Evolutionary conservation across 495 filamentous ascomycete species (phyloP).

Genomic region (Aspergillus avenaceus): DNA sequence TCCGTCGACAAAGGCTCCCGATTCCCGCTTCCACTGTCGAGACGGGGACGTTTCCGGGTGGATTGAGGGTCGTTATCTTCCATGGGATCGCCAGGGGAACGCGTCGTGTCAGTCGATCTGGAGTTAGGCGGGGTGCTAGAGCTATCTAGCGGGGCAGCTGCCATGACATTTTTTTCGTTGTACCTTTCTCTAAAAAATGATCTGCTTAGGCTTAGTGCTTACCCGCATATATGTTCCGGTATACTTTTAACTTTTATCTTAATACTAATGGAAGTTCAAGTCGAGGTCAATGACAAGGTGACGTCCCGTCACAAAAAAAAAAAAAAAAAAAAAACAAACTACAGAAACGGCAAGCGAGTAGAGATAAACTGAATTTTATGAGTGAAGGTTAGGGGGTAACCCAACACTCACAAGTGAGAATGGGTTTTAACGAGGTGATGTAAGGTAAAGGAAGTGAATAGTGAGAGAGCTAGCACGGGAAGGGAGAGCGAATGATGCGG

Average conservation of each 20-base stretch:
- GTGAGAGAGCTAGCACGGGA: not conserved
- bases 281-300: too few relatives aligned
- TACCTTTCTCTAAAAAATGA: too few relatives aligned
- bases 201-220: too few relatives aligned
- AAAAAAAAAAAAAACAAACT: too few relatives aligned
- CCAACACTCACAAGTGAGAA: not conserved
- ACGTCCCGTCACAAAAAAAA: too few relatives aligned
- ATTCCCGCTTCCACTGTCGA: slow-evolving; percentile 51
- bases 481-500: slow-evolving; percentile 3
- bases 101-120: slow-evolving; percentile 29
- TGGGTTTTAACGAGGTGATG: not conserved
- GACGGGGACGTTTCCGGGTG: slow-evolving; percentile 59
- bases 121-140: slow-evolving; percentile 42
- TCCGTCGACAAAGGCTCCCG: slow-evolving; percentile 44
- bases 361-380: not conserved
- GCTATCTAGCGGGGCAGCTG: slow-evolving; percentile 48
- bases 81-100: slow-evolving; percentile 43
- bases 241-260: too few relatives aligned
- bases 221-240: too few relatives aligned
- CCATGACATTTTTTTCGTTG: slow-evolving; percentile 44
- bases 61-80: slow-evolving; percentile 52
- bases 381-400: not conserved
- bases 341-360: not conserved
- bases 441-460: not conserved
- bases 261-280: too few relatives aligned